Conservation (phyloP, 306 rosid genomes). For the Canavalia ensiformis region DNA sequence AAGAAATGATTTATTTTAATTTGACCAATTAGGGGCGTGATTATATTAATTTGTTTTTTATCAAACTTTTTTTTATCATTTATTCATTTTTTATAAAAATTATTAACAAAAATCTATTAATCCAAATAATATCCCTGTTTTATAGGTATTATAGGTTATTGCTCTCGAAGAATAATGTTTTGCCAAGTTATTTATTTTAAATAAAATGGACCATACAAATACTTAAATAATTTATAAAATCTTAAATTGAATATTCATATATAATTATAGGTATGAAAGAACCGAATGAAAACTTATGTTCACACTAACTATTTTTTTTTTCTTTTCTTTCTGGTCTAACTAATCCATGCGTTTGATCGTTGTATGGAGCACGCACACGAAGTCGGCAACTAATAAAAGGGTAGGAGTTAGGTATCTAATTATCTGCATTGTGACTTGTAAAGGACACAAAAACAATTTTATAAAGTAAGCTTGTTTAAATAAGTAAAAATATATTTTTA, state of each 20-base stretch:
- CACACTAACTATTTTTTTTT: no score
- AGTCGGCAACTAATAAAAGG: conserved; percentile 25
- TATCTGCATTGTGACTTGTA: background rate
- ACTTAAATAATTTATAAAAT: background rate
- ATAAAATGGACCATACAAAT: background rate
- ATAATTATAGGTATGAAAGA: background rate
- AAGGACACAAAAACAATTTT: background rate
- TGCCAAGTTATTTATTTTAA: background rate
- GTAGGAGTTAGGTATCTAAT: background rate
- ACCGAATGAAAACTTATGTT: no score
- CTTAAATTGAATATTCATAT: background rate
- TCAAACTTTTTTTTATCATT: no score
- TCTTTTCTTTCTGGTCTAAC: no score
- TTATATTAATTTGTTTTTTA: no score
- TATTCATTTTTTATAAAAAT: no score
- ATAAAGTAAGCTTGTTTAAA: background rate
- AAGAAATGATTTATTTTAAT: no score
- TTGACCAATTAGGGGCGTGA: no score
- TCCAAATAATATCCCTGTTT: no score
- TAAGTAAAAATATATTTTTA: background rate
- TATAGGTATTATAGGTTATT: background rate
- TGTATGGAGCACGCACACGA: background rate
- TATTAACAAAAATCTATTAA: no score
- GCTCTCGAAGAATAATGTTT: background rate
- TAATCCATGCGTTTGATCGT: background rate